Conservation (phyloP, 2,329 filamentous ascomycete genomes). For the Sclerotinia glacialis region DNA sequence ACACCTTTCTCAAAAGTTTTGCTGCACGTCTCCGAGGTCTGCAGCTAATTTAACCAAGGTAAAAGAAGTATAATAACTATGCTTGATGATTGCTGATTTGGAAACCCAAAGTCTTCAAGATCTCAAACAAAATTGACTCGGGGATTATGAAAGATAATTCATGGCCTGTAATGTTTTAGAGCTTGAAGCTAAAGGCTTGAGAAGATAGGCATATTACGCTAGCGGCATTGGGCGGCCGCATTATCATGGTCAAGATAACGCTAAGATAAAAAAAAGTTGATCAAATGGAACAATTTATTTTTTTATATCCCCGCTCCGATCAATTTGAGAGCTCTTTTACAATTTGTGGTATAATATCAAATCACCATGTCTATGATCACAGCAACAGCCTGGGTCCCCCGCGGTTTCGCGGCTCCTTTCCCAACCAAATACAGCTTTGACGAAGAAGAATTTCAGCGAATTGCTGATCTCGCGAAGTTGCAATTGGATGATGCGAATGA, state of each 20-base stretch:
- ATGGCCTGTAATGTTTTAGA: background rate
- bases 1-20: background rate
- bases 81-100: background rate
- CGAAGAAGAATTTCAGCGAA: constrained; percentile 56
- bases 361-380: constrained; percentile 52
- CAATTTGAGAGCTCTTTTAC: constrained; percentile 5
- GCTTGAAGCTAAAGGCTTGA: background rate
- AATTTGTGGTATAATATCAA: background rate
- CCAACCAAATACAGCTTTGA: constrained; percentile 57
- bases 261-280: constrained; percentile 23
- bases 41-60: background rate
- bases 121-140: background rate
- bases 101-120: background rate
- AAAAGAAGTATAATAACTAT: background rate
- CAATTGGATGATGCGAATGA: constrained; percentile 86
- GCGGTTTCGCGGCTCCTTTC: constrained; percentile 57
- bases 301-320: constrained; percentile 17
- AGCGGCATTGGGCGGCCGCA: constrained; percentile 18
- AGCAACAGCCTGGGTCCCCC: constrained; percentile 56
- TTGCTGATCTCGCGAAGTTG: constrained; percentile 56
- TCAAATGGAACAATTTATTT: constrained; percentile 15
- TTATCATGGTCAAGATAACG: constrained; percentile 4
- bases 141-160: background rate
- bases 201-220: background rate
- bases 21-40: background rate